Conservation (phyloP, 306 rosid species). For the Medicago lupulina region DNA sequence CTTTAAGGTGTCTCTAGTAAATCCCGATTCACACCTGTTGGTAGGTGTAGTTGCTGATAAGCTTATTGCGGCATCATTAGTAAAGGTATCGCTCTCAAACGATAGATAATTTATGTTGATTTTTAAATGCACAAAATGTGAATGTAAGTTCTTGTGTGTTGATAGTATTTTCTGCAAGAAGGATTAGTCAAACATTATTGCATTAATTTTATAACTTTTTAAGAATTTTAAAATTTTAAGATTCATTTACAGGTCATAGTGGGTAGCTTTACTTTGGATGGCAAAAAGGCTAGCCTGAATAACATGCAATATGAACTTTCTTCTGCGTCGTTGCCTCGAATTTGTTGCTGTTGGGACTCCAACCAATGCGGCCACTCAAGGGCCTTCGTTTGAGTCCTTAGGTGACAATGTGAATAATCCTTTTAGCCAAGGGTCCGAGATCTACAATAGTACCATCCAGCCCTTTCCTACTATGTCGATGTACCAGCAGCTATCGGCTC, state of each 20-base stretch:
- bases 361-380: slow-evolving; percentile 66
- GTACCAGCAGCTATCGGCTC: slow-evolving; percentile 66
- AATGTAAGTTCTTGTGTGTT: not conserved
- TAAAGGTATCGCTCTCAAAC: slow-evolving; percentile 65
- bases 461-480: slow-evolving; percentile 54
- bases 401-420: slow-evolving; percentile 67
- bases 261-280: slow-evolving; percentile 71
- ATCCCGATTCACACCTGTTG: slow-evolving; percentile 67
- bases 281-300: slow-evolving; percentile 56
- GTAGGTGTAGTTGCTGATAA: slow-evolving; percentile 82
- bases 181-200: slow-evolving; percentile 7
- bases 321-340: slow-evolving; percentile 52
- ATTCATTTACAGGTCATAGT: slow-evolving; percentile 64
- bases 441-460: slow-evolving; percentile 55
- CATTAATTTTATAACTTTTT: not conserved
- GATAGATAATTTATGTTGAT: slow-evolving; percentile 23
- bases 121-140: slow-evolving; percentile 1
- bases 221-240: slow-evolving; percentile 1
- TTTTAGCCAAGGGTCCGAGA: slow-evolving; percentile 57
- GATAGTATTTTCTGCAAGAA: slow-evolving; percentile 9
- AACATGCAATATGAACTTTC: slow-evolving; percentile 56
- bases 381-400: slow-evolving; percentile 71
- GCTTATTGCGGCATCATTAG: slow-evolving; percentile 69
- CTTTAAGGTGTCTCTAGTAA: slow-evolving; percentile 62
- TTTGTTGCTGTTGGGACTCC: slow-evolving; percentile 59